A percentile compares a stretch with the other conserved stretches of the same genome.
phyloP scores from a whole-genome alignment of 768 basidiomycete genomes.

The Megacollybia marginata region DNA sequence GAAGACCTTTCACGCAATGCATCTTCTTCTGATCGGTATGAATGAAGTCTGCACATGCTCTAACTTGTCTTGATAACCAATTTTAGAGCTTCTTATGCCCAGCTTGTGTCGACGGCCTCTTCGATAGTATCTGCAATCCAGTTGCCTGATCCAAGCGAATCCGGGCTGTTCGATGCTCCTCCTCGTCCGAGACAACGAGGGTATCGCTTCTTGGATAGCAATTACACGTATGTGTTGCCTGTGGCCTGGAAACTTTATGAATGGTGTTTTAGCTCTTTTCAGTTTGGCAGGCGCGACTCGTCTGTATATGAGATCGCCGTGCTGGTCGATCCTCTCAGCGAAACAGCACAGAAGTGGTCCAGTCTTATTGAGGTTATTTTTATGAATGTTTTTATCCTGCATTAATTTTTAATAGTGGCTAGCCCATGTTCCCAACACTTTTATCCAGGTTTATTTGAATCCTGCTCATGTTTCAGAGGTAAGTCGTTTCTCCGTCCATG shows the following conservation, averaged over 20 bases:
- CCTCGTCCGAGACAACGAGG: slow-evolving; percentile 49
- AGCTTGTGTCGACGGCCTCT: slow-evolving; percentile 57
- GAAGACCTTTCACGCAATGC: slow-evolving; percentile 38
- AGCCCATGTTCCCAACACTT: slow-evolving; percentile 52
- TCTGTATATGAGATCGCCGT: slow-evolving; percentile 67
- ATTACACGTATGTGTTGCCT: slow-evolving; percentile 51
- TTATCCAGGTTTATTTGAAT: slow-evolving; percentile 74
- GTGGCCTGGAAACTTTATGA: neutral
- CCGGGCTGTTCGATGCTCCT: slow-evolving; percentile 63
- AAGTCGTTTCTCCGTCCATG: slow-evolving; percentile 8
- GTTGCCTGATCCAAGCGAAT: slow-evolving; percentile 65
- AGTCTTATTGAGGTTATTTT: slow-evolving; percentile 60
- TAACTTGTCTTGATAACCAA: neutral
- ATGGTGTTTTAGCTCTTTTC: slow-evolving; percentile 48
- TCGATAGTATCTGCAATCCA: slow-evolving; percentile 70
- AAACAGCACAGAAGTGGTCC: slow-evolving; percentile 81
- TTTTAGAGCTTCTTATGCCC: slow-evolving; percentile 45
- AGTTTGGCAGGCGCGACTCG: slow-evolving; percentile 57
- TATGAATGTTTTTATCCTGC: neutral
- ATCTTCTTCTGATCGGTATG: slow-evolving; percentile 35
- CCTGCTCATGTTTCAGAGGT: slow-evolving; percentile 68
- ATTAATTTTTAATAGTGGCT: slow-evolving; percentile 42
- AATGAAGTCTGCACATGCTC: slow-evolving; percentile 1
- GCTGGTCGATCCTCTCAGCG: slow-evolving; percentile 80
- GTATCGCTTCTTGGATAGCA: slow-evolving; percentile 52